Evolutionary conservation across 2,329 filamentous ascomycete genomes (phyloP), one percentile per base, ranked within the genome.

Genomic region (Colletotrichum sansevieriae): DNA sequence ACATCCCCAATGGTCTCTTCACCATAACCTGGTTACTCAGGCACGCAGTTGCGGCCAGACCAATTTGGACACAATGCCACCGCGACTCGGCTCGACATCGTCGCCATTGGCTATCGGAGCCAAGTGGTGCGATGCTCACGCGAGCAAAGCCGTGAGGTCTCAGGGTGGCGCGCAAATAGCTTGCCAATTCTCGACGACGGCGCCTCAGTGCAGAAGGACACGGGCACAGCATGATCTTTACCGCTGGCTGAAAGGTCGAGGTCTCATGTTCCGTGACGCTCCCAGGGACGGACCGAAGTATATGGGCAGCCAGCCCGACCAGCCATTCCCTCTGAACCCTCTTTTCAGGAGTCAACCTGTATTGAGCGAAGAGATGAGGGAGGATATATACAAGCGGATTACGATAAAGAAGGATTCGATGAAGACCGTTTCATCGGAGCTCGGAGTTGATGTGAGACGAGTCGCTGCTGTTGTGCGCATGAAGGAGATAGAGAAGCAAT

Each of bases 391-490:
- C 83, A 75, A 84, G 4, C 87, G 88, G 73, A 89, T 97, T 13
- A 88, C 89, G 70, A 76, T 80, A n/a, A 78, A 88, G 13, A 90
- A 91, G 68, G 84, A 90, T 78, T 88, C 91, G 65, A 83, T 97
- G 71, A 91, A 93, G 75, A 87, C 87, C 49, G 92, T 97, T 20
- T 95, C 93, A 76, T 91, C 91, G 1, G 87, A 93, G 75, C 87
- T 92, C 73, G 88, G 90, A 33, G 88, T 97, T 25, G 94, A 96
- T 75, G 91, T 97, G 80, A 88, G 92, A 75, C 87, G 95, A 74
- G 92, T 97, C 18, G 94, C 90, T 33, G 95, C 95, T 22, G 92
- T 97, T 20, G 91, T 97, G 68, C 85, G 95, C 74, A 83, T 98
- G 75, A 95, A 95, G 83, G 90, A 94, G 78, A 85, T 97, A 72